phyloP scores from a whole-genome alignment of 23 red algal genomes.

The Rhodosorus marinus region DNA sequence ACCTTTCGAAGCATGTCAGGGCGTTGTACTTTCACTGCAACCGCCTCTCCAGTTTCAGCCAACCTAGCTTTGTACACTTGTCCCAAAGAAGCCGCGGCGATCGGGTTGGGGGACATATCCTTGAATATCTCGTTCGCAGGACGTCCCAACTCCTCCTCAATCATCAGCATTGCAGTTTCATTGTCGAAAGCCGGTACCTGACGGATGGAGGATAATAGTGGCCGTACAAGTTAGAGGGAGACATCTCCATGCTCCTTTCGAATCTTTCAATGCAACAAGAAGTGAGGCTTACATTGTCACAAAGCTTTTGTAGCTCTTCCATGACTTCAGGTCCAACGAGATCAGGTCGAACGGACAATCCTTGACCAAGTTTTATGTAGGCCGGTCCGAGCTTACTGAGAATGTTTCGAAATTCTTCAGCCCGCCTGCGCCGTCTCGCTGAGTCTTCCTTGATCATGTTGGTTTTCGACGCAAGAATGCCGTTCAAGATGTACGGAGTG shows the following conservation, averaged over 20 bases:
- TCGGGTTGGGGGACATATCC: constrained; percentile 45
- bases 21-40: constrained; percentile 91
- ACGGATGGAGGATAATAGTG: too few relatives aligned
- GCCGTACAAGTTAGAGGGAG: too few relatives aligned
- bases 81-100: constrained; percentile 77
- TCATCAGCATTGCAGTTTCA: constrained; percentile 51
- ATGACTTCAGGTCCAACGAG: constrained; percentile 72
- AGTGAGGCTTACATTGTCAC: too few relatives aligned
- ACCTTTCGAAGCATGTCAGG: constrained; percentile 81
- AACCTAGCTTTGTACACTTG: constrained; percentile 70
- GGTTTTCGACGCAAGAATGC: constrained; percentile 2
- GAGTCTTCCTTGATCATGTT: background rate
- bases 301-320: constrained; percentile 76
- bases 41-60: constrained; percentile 28
- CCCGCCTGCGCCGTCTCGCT: constrained; percentile 19
- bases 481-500: constrained; percentile 35
- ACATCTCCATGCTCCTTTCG: too few relatives aligned
- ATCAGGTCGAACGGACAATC: constrained; percentile 74
- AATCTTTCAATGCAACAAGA: too few relatives aligned
- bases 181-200: constrained; percentile 63
- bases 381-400: constrained; percentile 57
- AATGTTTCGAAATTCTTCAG: constrained; percentile 55
- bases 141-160: constrained; percentile 71
- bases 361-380: constrained; percentile 88
- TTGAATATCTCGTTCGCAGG: constrained; percentile 27